phyloP scores from a whole-genome alignment of 345 rosid species.

The thale cress (Arabidopsis thaliana) region TAIR10.1 NC_003070.9:23007501-23008000 shows the following conservation, averaged over 20 bases:
- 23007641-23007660: background rate
- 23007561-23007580: slow-evolving; percentile 69
- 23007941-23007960: slow-evolving; percentile 61
- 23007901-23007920: slow-evolving; percentile 63
- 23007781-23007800: slow-evolving; percentile 77
- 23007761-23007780: slow-evolving; percentile 68
- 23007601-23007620: slow-evolving; percentile 63
- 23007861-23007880: slow-evolving; percentile 75
- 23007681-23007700: slow-evolving; percentile 63
- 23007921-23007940: slow-evolving; percentile 68
- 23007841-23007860: slow-evolving; percentile 63
- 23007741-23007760: slow-evolving; percentile 63
- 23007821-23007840: slow-evolving; percentile 49
- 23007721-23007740: slow-evolving; percentile 57
- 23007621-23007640: background rate
- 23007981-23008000: slow-evolving; percentile 74
- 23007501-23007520: slow-evolving; percentile 60
- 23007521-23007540: slow-evolving; percentile 65
- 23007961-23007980: slow-evolving; percentile 66
- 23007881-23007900: slow-evolving; percentile 70
- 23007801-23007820: slow-evolving; percentile 69
- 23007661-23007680: background rate
- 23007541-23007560: slow-evolving; percentile 70
- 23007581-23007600: slow-evolving; percentile 70
- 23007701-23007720: slow-evolving; percentile 65